A percentile compares a stretch with the other conserved stretches of the same genome.
phyloP scores from a whole-genome alignment of 352 stramenopile genomes.

The Saprolegnia parasitica region DNA sequence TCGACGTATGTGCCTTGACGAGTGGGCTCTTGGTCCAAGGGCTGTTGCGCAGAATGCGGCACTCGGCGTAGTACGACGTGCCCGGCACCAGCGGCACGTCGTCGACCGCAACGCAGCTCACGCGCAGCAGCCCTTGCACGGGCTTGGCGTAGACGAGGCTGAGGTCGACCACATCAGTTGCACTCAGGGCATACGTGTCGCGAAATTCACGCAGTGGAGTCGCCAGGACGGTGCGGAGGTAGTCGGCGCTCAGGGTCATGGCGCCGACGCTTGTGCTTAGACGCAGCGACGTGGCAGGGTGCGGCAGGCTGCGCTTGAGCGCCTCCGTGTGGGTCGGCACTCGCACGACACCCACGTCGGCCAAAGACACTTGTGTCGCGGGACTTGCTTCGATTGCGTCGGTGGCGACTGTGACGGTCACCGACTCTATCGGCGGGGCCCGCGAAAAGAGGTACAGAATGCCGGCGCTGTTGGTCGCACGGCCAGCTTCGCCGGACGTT shows the following conservation, averaged over 20 bases:
- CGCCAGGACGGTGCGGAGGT: constrained; percentile 2
- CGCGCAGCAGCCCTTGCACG: constrained; percentile 19
- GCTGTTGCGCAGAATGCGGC: constrained; percentile 24
- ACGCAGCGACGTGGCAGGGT: neutral
- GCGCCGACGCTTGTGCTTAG: neutral
- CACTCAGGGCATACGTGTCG: neutral
- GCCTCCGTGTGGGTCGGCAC: constrained; percentile 7
- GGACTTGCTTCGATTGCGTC: neutral
- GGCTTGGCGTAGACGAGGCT: constrained; percentile 24
- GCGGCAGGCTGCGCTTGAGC: constrained; percentile 13
- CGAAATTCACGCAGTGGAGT: constrained; percentile 15
- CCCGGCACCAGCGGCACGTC: neutral
- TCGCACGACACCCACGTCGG: constrained; percentile 11
- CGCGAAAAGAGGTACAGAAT: constrained; percentile 15
- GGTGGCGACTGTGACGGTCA: neutral
- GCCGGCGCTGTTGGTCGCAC: constrained; percentile 10
- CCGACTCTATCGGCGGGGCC: neutral
- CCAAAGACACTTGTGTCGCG: neutral
- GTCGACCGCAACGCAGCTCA: neutral
- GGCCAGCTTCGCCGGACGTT: neutral
- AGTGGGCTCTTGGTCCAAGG: constrained; percentile 18
- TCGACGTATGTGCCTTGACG: neutral
- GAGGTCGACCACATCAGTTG: constrained; percentile 5
- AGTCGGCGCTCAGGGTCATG: constrained; percentile 2
- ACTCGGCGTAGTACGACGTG: constrained; percentile 18